These are phyloP conservation scores for Dendrobium nobile DNA, from an alignment of 106 monocot genomes.

Conservation along the genomic window DNA sequence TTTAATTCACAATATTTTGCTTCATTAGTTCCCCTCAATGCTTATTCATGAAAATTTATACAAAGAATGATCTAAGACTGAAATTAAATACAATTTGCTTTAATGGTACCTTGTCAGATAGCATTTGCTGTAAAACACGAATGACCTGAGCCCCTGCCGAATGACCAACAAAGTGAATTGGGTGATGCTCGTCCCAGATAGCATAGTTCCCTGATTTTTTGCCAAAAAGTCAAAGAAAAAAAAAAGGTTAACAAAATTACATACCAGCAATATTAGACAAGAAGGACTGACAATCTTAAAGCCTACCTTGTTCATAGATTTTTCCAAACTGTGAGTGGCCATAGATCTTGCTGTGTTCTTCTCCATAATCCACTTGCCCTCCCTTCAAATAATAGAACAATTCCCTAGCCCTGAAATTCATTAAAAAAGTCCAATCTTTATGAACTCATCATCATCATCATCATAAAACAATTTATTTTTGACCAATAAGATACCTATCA, in stretches of 20 bases:
- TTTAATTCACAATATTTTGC: no score
- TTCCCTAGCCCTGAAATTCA: slow-evolving; percentile 13
- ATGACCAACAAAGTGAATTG: slow-evolving; percentile 49
- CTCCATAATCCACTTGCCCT: slow-evolving; percentile 21
- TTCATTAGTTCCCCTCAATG: no score
- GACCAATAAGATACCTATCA: slow-evolving; percentile 41
- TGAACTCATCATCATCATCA: background rate
- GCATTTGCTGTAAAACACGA: slow-evolving; percentile 50
- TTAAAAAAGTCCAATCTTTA: background rate
- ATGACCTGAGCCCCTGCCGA: slow-evolving; percentile 45
- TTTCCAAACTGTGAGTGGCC: slow-evolving; percentile 22
- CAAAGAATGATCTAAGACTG: no score
- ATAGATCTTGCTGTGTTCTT: slow-evolving; percentile 15
- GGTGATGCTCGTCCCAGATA: slow-evolving; percentile 35
- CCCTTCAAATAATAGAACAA: slow-evolving; percentile 24
- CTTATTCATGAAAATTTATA: no score
- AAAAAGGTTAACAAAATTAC: background rate
- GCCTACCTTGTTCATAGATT: slow-evolving; percentile 11
- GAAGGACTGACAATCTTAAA: background rate
- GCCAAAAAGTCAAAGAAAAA: background rate
- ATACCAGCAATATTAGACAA: background rate
- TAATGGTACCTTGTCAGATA: slow-evolving; percentile 34
- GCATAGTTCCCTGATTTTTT: slow-evolving; percentile 33
- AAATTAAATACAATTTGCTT: no score
- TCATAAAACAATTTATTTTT: no score